Evolutionary conservation across 495 filamentous ascomycete species (phyloP).

Genomic region (Daldinia childiae): DNA sequence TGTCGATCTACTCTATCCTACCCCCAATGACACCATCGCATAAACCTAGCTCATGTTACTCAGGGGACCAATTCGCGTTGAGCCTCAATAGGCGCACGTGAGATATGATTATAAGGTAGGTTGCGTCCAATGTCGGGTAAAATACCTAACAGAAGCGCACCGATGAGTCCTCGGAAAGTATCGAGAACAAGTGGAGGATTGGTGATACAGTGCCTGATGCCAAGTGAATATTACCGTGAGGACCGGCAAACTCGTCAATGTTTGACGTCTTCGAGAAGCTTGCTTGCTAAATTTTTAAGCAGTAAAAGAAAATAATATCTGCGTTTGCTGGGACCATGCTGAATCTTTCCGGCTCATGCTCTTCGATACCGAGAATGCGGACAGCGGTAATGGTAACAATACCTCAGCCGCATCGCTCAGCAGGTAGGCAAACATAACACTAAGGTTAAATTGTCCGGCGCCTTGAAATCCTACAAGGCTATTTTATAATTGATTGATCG

Average conservation of each 20-base stretch:
- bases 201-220: slow-evolving; percentile 8
- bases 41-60: slow-evolving; percentile 6
- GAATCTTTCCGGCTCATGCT: slow-evolving; percentile 5
- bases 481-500: slow-evolving; percentile 1
- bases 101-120: slow-evolving; percentile 1
- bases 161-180: slow-evolving; percentile 13
- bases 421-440: slow-evolving; percentile 1
- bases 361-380: slow-evolving; percentile 6
- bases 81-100: slow-evolving; percentile 23
- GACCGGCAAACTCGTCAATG: slow-evolving; percentile 13
- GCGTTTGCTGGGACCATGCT: slow-evolving; percentile 1
- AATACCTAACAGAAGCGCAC: background rate
- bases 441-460: background rate
- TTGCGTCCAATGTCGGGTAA: slow-evolving; percentile 18
- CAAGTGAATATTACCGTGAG: background rate
- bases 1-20: slow-evolving; percentile 10
- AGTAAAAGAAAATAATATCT: background rate
- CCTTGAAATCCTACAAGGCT: background rate
- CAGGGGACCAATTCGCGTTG: slow-evolving; percentile 13
- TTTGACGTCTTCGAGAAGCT: slow-evolving; percentile 18
- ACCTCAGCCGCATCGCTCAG: slow-evolving; percentile 18
- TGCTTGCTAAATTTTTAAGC: background rate
- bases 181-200: slow-evolving; percentile 4
- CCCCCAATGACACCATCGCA: background rate
- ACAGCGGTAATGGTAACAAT: background rate